Percentiles rank a stretch among this genome's conserved stretches.
Conservation (phyloP, 1,139 yeast species). For the Scheffersomyces insectosa region DNA sequence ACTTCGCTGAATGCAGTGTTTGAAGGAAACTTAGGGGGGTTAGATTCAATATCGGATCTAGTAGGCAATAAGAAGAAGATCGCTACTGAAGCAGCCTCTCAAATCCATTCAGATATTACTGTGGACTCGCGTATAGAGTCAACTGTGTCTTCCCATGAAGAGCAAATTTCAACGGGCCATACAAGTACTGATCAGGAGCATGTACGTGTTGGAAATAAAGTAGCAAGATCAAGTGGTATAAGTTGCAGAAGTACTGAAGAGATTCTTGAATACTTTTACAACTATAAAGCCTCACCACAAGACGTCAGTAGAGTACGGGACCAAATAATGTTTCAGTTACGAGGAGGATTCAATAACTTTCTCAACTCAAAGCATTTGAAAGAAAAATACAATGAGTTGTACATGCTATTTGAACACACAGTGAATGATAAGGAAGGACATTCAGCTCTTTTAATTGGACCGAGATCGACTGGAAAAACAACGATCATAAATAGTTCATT, state of each 20-base stretch:
- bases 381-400: slow-evolving; percentile 49
- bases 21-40: too few relatives aligned
- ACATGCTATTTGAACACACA: slow-evolving; percentile 62
- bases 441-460: slow-evolving; percentile 79
- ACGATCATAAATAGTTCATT: slow-evolving; percentile 61
- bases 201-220: background rate
- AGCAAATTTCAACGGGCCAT: too few relatives aligned
- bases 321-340: slow-evolving; percentile 21
- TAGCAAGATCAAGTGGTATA: background rate
- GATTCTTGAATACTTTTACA: too few relatives aligned
- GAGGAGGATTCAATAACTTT: slow-evolving; percentile 19
- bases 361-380: slow-evolving; percentile 21
- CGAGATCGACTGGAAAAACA: slow-evolving; percentile 78
- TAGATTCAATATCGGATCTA: too few relatives aligned
- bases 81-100: too few relatives aligned
- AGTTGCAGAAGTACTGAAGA: background rate
- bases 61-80: too few relatives aligned
- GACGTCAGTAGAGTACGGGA: slow-evolving; percentile 16
- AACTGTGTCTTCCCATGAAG: too few relatives aligned
- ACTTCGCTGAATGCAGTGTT: too few relatives aligned
- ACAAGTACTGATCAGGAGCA: background rate
- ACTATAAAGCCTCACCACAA: too few relatives aligned
- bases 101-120: too few relatives aligned
- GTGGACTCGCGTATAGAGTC: too few relatives aligned
- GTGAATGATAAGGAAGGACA: slow-evolving; percentile 74